Base-by-base conservation (phyloP, 441 rosid genomes). In the Syzygium malaccense region DNA sequence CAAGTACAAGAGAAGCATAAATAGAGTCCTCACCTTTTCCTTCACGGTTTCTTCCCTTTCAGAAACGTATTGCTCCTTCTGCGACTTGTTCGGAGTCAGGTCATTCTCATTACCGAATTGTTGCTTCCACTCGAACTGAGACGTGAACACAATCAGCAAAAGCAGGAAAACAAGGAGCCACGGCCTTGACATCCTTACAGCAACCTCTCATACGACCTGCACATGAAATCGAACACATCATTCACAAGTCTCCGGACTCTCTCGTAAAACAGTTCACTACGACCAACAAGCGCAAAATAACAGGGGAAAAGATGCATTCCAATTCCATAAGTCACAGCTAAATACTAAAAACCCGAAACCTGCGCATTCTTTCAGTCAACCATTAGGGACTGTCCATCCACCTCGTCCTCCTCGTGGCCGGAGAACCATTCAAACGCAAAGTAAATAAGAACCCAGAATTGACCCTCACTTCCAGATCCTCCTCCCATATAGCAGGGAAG, bases 41-140 rank as follows among this genome's bases (percentile, higher is more conserved):
- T 95, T 95, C 66, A 93, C 88, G 60, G 91, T 86, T 32, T 95
- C 95, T 89, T 93, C 91, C 89, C 88, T 91, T 54, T 93, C 92
- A 23, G 93, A 92, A 91, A 83, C 56, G 86, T 90, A 88, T 54
- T 89, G 92, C 30, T 94, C 94, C 89, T 91, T 91, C 33, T 87
- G 90, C 78, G 94, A 89, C 87, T 87, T 60, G 88, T 85, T 86
- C 2, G 91, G 90, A 80, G 87, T 93, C 55, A 91, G 90, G 89
- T 95, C 97, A 88, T 89, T 91, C 85, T 96, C 98, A 90, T 90
- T 91, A 54, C 91, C 95, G 32, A 95, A 91, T 87, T 94, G 98
- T 62, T 95, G 95, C 88, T 95, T 95, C 98, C 98, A 96, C 92
- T 96, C 97, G 49, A 95, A 92, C 89, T 95, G 98, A 41, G 97